These are phyloP conservation scores for Jackrogersella multiformis DNA, from an alignment of 495 filamentous ascomycete species.

Conservation along the genomic window DNA sequence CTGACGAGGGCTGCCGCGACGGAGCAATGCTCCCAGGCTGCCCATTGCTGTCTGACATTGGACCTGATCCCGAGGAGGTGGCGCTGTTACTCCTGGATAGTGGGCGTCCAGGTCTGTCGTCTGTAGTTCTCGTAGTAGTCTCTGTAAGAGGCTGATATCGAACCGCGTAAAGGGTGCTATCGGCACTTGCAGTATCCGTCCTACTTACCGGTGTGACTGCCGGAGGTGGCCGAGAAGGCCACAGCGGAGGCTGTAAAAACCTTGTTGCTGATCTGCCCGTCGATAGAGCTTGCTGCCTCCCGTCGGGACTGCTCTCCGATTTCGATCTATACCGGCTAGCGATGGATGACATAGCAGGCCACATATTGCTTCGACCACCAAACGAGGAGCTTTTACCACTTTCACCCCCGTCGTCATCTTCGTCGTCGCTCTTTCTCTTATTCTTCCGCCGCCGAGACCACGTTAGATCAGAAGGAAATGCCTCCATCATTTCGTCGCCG, in stretches of 20 bases:
- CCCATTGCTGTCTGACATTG: conserved; percentile 36
- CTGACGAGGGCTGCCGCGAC: conserved; percentile 19
- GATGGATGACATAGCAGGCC: conserved; percentile 58
- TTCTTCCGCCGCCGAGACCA: conserved; percentile 51
- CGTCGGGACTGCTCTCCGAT: conserved; percentile 38
- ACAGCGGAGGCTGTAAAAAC: conserved; percentile 55
- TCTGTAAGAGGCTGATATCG: conserved; percentile 81
- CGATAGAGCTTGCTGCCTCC: conserved; percentile 30
- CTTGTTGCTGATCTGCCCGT: conserved; percentile 45
- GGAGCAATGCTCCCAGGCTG: conserved; percentile 18
- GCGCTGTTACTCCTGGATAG: conserved; percentile 49
- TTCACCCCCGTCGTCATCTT: conserved; percentile 39
- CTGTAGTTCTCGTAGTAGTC: conserved; percentile 61
- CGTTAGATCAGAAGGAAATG: conserved; percentile 61
- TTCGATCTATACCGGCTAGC: conserved; percentile 53
- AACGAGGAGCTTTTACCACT: conserved; percentile 28
- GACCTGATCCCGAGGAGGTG: conserved; percentile 40
- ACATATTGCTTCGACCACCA: conserved; percentile 50
- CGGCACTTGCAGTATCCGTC: conserved; percentile 72
- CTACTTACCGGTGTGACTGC: conserved; percentile 76
- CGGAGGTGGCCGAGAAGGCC: conserved; percentile 70
- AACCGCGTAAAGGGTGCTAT: conserved; percentile 86
- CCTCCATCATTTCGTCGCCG: conserved; percentile 93
- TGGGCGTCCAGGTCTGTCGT: conserved; percentile 48
- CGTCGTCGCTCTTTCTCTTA: conserved; percentile 42